A percentile compares a stretch with the other conserved stretches of the same genome.
These are phyloP conservation scores for Madurella mycetomatis DNA, from an alignment of 2,329 filamentous ascomycete genomes.

Conservation along the genomic window DNA sequence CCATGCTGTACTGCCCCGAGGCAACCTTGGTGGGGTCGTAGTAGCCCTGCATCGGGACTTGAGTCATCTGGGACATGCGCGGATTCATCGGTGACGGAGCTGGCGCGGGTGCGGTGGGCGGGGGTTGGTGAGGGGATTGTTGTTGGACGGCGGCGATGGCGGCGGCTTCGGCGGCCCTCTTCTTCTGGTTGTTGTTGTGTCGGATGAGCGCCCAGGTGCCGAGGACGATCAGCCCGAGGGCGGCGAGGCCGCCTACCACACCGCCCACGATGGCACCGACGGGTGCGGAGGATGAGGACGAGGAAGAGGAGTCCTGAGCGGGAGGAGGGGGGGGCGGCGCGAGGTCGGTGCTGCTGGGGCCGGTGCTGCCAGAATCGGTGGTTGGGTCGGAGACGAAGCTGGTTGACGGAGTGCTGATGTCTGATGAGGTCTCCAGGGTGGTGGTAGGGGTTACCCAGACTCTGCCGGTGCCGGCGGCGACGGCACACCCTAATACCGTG, in stretches of 20 bases:
- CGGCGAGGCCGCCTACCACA: conserved; percentile 30
- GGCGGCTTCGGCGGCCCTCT: not conserved
- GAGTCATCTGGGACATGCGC: conserved; percentile 17
- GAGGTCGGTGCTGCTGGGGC: not conserved
- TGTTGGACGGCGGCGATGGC: not conserved
- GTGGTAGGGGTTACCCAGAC: conserved; percentile 17
- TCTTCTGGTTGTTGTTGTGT: conserved; percentile 24
- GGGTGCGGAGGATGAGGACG: conserved; percentile 11
- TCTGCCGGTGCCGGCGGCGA: conserved; percentile 19
- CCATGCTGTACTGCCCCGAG: conserved; percentile 6
- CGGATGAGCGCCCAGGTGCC: conserved; percentile 31
- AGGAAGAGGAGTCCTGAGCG: not conserved
- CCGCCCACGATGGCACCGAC: conserved; percentile 32
- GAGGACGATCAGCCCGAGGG: conserved; percentile 29
- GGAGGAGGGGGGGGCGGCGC: too few relatives aligned
- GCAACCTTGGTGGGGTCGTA: conserved; percentile 11
- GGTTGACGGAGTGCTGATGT: not conserved
- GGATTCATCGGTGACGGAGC: conserved; percentile 8
- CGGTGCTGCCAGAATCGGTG: not conserved
- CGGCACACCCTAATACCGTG: conserved; percentile 30
- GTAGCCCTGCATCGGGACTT: conserved; percentile 19
- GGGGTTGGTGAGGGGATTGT: conserved; percentile 6
- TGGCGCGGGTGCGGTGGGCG: not conserved
- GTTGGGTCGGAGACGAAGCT: not conserved
- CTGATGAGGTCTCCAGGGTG: not conserved